Percentiles rank a stretch among this genome's conserved stretches.
phyloP scores from a whole-genome alignment of 2,329 filamentous ascomycete genomes.

The Cadophora sp. region DNA sequence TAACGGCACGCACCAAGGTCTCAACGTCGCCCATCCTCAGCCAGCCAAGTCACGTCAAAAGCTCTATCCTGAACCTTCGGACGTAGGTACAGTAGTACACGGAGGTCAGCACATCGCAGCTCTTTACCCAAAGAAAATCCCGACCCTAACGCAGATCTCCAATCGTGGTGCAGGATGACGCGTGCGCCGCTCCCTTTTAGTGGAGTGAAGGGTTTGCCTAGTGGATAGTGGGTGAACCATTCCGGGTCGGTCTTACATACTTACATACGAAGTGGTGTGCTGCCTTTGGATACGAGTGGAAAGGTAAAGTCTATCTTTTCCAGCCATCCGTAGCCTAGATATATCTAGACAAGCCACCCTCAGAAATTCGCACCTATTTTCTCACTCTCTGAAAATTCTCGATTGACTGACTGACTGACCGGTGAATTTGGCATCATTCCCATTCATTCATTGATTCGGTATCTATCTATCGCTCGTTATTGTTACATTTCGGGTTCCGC shows the following conservation, averaged over 20 bases:
- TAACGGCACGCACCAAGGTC: no score
- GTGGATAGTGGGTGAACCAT: neutral
- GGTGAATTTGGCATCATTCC: no score
- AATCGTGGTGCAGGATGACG: constrained; percentile 1
- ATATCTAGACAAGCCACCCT: neutral
- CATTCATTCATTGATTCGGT: neutral
- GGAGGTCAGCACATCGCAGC: neutral
- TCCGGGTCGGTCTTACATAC: neutral
- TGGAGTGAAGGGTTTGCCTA: constrained; percentile 4
- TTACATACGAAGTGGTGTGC: neutral
- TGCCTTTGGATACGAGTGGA: neutral
- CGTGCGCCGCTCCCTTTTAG: no score
- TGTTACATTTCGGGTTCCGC: neutral
- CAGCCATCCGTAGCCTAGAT: neutral
- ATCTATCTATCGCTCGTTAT: neutral
- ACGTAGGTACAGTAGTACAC: neutral
- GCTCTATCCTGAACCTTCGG: no score
- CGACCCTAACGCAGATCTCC: no score
- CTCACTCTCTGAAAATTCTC: no score
- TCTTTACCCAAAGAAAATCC: neutral
- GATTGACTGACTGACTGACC: no score
- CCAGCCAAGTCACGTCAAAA: no score
- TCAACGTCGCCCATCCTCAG: neutral
- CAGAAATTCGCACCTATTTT: no score
- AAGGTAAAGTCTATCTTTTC: neutral